Evolutionary conservation across 805 yeast genomes (phyloP).

Genomic region (Wickerhamomyces chaumierensis): DNA sequence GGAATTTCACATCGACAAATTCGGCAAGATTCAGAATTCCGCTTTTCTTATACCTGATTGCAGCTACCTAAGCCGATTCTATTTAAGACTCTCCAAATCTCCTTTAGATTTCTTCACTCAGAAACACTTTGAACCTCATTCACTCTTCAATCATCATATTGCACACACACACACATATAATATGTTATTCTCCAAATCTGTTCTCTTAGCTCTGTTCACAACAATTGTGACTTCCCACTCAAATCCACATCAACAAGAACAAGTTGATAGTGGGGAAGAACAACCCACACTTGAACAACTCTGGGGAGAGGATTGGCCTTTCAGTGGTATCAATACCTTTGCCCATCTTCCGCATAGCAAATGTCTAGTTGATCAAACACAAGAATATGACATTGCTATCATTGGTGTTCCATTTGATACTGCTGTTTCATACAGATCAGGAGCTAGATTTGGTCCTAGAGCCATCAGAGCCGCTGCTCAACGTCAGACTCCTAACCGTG

Average conservation of each 20-base stretch:
- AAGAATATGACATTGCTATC: constrained; percentile 54
- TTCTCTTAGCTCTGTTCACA: neutral
- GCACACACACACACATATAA: neutral
- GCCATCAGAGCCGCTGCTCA: constrained; percentile 60
- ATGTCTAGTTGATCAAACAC: constrained; percentile 41
- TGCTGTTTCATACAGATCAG: constrained; percentile 67
- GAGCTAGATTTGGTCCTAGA: constrained; percentile 77
- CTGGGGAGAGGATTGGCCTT: constrained; percentile 73
- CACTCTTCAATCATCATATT: neutral
- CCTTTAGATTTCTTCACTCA: neutral
- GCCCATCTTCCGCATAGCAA: constrained; percentile 57
- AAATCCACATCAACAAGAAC: neutral
- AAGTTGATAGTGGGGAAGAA: constrained; percentile 7
- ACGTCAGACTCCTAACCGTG: constrained; percentile 58
- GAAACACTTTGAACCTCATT: too few relatives aligned
- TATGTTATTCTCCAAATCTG: neutral
- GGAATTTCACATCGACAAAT: neutral
- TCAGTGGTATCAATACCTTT: constrained; percentile 56
- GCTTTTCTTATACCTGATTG: too few relatives aligned
- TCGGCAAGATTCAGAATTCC: neutral
- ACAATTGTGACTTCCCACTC: neutral
- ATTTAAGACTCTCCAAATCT: neutral
- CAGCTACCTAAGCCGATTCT: too few relatives aligned
- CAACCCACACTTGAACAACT: constrained; percentile 38
- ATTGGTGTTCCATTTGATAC: constrained; percentile 82